Evolutionary conservation across 306 rosid genomes (phyloP).

Genomic region (Hippophae rhamnoides): DNA sequence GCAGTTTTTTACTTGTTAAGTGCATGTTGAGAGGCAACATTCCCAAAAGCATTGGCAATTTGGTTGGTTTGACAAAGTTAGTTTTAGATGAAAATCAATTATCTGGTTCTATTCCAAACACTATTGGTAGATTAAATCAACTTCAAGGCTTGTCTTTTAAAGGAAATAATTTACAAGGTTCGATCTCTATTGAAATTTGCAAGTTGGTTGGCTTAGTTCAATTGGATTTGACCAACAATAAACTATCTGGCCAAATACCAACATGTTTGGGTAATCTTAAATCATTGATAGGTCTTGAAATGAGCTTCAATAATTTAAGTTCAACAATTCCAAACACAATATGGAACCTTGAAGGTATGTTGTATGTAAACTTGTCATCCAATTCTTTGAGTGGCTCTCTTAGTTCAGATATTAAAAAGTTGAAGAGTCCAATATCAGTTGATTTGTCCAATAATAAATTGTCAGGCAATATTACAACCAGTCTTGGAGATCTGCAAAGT

Average conservation of each 20-base stretch:
- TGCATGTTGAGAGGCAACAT: conserved; percentile 2
- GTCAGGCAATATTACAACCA: conserved; percentile 3
- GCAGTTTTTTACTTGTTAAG: fast-evolving
- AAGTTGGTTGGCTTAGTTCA: background rate
- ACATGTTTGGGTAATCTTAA: conserved; percentile 4
- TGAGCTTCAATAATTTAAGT: background rate
- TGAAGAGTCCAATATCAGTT: background rate
- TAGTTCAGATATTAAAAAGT: background rate
- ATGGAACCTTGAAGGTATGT: background rate
- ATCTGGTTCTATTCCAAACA: background rate
- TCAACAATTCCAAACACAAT: conserved; percentile 8
- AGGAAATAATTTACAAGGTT: background rate
- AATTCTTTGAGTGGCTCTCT: conserved; percentile 5
- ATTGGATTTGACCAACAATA: background rate
- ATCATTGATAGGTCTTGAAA: background rate
- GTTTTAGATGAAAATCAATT: background rate
- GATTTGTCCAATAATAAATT: conserved; percentile 1
- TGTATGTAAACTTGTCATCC: background rate
- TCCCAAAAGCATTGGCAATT: background rate
- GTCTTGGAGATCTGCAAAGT: background rate
- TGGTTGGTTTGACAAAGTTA: background rate
- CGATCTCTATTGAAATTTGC: conserved; percentile 7
- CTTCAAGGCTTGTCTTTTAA: background rate
- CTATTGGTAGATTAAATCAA: background rate
- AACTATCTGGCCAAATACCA: conserved; percentile 12